Evolutionary conservation across 495 filamentous ascomycete genomes (phyloP).

Genomic region (Choiromyces venosus): DNA sequence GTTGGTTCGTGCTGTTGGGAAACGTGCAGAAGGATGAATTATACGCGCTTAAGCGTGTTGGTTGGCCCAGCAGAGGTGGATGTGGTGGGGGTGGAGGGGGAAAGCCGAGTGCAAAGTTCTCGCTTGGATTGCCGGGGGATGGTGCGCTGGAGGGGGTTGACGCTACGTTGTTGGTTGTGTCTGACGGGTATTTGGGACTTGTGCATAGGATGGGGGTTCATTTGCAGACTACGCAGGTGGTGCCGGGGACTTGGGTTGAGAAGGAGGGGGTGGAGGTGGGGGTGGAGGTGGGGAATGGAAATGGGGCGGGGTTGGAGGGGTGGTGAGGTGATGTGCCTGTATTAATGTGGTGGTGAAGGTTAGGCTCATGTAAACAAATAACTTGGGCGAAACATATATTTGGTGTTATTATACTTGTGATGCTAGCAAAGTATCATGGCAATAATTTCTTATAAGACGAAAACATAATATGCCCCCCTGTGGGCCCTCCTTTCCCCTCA

Average conservation of each 20-base stretch:
- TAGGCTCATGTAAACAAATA: not conserved
- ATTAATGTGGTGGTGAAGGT: not conserved
- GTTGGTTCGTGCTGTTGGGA: conserved; percentile 77
- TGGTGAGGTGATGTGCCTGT: not conserved
- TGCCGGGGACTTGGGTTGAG: conserved; percentile 32
- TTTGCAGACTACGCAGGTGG: conserved; percentile 31
- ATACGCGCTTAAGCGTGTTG: conserved; percentile 74
- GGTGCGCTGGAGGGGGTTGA: conserved; percentile 31
- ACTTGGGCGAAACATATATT: not conserved
- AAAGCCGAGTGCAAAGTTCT: conserved; percentile 24
- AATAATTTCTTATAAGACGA: not conserved
- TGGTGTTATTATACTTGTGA: not conserved
- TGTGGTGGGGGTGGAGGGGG: conserved; percentile 31
- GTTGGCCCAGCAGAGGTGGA: conserved; percentile 54
- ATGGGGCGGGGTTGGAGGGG: not conserved
- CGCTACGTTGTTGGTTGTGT: conserved; percentile 25
- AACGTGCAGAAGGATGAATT: conserved; percentile 65
- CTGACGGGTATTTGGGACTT: conserved; percentile 40
- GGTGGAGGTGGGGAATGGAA: too few species aligned
- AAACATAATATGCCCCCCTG: not conserved
- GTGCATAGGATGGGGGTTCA: conserved; percentile 24
- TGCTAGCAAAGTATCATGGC: not conserved
- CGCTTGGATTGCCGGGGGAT: conserved; percentile 30
- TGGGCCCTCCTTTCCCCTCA: not conserved
- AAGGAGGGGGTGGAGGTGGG: conserved; percentile 14